Evolutionary conservation across 139 green algal genomes (phyloP), one percentile per base, ranked within the genome.

Genomic region (Auxenochlorella pyrenoidosa): DNA sequence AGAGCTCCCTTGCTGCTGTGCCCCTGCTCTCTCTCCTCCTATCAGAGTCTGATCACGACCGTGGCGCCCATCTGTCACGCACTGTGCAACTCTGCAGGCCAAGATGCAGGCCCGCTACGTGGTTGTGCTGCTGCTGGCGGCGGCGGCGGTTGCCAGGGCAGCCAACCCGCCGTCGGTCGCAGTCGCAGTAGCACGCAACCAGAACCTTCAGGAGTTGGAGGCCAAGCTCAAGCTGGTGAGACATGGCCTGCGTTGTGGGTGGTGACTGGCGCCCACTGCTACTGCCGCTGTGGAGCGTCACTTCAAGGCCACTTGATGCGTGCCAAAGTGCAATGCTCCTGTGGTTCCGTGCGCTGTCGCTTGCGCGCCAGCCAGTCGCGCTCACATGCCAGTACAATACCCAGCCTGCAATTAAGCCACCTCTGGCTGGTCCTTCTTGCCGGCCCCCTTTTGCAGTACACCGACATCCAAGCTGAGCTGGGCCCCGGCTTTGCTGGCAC

Each of bases 401-500:
- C 22, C 24, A 68, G 60, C 60, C 21, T 28, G 24, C 47, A 26
- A 8, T 30, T 68, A 30, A 28, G 16, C 60, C 60, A 28, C 60
- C 22, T 12, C 32, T 77, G 68, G 47, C 8, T 63, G 2, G 15
- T 24, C 36, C 63, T 2, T n/a, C 63, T 2, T 34, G 8, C 63
- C 38, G 63, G 1, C 28, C 63, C 8, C 28, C 26, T 13, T 36
- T 6, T 32, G 79, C 79, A 84, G 79, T 84, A 36, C 36, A 24
- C 58, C 1, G 58, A 72, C 36, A 13, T 72, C 0, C 18, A 26
- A 26, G n/a, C 36, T 6, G 36, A 71, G 79, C 21, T 84, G 54
- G 36, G 60, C 10, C 22, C 34, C 72, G 72, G 38, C 79, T 84
- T 84, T 36, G 34, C 38, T 22, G 79, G 79, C 36, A 84, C 79